A percentile compares a stretch with the other conserved stretches of the same genome.
Evolutionary conservation across 306 rosid species (phyloP).

Genomic region (Echinosophora koreensis): DNA sequence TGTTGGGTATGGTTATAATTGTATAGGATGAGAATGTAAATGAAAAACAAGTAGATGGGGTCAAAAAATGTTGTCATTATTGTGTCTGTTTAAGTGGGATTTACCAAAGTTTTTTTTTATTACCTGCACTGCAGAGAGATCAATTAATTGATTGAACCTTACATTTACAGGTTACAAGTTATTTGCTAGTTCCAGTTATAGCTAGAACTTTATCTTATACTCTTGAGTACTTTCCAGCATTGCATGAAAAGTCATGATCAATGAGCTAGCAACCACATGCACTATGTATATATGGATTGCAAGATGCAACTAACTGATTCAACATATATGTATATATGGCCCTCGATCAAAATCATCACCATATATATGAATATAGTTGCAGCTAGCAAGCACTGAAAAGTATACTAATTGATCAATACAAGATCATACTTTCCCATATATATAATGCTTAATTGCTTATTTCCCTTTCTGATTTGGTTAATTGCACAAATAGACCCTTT

Average conservation of each 20-base stretch:
- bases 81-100: too few species aligned
- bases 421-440: too few species aligned
- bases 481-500: neutral
- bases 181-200: neutral
- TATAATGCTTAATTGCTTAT: too few species aligned
- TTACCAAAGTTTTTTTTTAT: too few species aligned
- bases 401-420: neutral
- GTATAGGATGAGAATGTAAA: too few species aligned
- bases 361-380: too few species aligned
- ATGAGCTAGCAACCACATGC: constrained; percentile 60
- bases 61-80: too few species aligned
- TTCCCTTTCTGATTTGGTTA: neutral
- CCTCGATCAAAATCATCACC: constrained; percentile 26
- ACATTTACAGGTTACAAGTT: neutral
- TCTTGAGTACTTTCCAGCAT: neutral
- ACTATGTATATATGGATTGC: constrained; percentile 34
- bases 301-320: neutral
- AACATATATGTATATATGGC: neutral
- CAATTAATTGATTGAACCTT: neutral
- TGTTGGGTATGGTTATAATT: too few species aligned
- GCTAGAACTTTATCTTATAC: neutral
- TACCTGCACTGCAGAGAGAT: neutral
- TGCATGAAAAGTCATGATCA: constrained; percentile 45
- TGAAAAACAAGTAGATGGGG: too few species aligned
- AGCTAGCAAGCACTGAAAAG: neutral